Evolutionary conservation across 2,329 filamentous ascomycete species (phyloP).

Genomic region (Cladosporium sp.): DNA sequence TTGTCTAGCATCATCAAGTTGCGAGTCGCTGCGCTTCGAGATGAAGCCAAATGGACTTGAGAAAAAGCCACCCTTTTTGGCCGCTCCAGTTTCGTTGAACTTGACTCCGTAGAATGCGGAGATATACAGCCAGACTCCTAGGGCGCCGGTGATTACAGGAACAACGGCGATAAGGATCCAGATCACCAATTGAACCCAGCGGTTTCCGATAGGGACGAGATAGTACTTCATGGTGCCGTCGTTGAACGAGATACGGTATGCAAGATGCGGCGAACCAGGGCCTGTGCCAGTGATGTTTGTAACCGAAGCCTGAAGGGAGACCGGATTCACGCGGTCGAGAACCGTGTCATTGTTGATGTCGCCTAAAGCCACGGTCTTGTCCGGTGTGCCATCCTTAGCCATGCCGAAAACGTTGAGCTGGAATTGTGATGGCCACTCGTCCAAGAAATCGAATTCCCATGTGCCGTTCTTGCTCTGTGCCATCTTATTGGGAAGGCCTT

Average conservation of each 20-base stretch:
- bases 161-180: slow-evolving; percentile 59
- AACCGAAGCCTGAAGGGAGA: slow-evolving; percentile 55
- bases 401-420: slow-evolving; percentile 69
- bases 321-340: slow-evolving; percentile 63
- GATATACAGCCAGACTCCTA: slow-evolving; percentile 60
- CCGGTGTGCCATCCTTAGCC: slow-evolving; percentile 63
- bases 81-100: slow-evolving; percentile 61
- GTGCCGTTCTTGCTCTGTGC: slow-evolving; percentile 49
- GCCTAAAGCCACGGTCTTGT: slow-evolving; percentile 62
- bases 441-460: slow-evolving; percentile 64
- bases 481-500: slow-evolving; percentile 58
- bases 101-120: slow-evolving; percentile 65
- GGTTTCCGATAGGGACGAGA: slow-evolving; percentile 56
- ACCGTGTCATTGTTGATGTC: slow-evolving; percentile 64
- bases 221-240: slow-evolving; percentile 58
- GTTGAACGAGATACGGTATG: slow-evolving; percentile 58
- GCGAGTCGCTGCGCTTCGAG: slow-evolving; percentile 25
- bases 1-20: slow-evolving; percentile 28
- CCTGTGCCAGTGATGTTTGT: slow-evolving; percentile 59
- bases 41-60: slow-evolving; percentile 20
- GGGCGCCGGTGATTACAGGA: slow-evolving; percentile 53
- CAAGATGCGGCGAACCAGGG: slow-evolving; percentile 57
- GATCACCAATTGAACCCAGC: slow-evolving; percentile 56
- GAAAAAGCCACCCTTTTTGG: slow-evolving; percentile 48
- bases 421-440: slow-evolving; percentile 63